Evolutionary conservation across 1,139 yeast species (phyloP), one percentile per base, ranked within the genome.

Genomic region (Candida smagusa): DNA sequence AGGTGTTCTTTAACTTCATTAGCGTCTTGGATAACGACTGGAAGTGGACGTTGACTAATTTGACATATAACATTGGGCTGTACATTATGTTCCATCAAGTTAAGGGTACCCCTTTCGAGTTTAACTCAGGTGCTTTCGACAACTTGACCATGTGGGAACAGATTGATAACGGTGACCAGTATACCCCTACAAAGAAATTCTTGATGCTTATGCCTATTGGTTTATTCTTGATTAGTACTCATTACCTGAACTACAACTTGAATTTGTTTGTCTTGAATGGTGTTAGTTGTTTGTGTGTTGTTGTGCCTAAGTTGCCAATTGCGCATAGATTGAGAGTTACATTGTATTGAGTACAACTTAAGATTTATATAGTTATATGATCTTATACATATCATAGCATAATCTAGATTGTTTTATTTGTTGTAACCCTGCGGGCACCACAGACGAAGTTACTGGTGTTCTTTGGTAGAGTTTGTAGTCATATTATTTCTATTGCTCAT

Each of bases 81-180:
- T 90, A 89, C 58, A 79, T 92, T 48, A 92, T 92, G 97, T 92
- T 92, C 61, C 98, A 92, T 61, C 85, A 87, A 59, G 88, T 92
- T 36, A 92, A 90, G 55, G 98, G 98, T 25, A 88, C 95, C 2
- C 98, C 98, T 1, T 92, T 92, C 60, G 98, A 92, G 51, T 89
- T 90, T 67, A 92, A 90, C 58, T 84, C 88, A 28, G 98, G 98
- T 31, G 97, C 97, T 0, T 92, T 85, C 61, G 98, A 92, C 59
- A 84, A 88, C 56, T 74, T 92, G 52, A 92, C 97, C 22, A 87
- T 92, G 97, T 92, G 98, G 98, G 98, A 92, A 63, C 98, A 92
- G 63, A 84, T 92, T 47, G 97, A 92, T 61, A 84, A 90, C 53
- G 98, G 97, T 44, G 97, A 89, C 57, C 95, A 89, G 60, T 92